These are phyloP conservation scores for Tolypocladium album DNA, from an alignment of 2,329 filamentous ascomycete genomes.

Conservation along the genomic window DNA sequence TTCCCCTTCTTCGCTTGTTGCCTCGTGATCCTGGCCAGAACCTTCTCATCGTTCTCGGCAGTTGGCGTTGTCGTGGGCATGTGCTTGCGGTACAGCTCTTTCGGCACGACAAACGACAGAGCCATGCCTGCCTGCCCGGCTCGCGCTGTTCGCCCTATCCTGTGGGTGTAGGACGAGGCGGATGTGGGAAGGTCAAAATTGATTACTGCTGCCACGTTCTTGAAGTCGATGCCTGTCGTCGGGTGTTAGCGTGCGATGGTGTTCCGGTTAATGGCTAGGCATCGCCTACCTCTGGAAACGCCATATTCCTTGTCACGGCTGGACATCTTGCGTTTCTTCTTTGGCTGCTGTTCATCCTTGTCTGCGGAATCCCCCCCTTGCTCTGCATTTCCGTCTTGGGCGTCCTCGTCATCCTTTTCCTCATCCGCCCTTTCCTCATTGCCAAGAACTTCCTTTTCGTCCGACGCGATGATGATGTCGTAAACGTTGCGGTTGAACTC, in stretches of 20 bases:
- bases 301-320: conserved; percentile 80
- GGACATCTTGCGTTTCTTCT: conserved; percentile 32
- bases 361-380: conserved; percentile 13
- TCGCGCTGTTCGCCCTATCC: conserved; percentile 85
- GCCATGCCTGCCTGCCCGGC: conserved; percentile 90
- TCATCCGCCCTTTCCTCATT: conserved; percentile 38
- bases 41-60: conserved; percentile 73
- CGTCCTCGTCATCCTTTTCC: conserved; percentile 30
- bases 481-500: conserved; percentile 97
- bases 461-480: conserved; percentile 94
- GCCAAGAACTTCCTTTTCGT: conserved; percentile 78
- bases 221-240: conserved; percentile 66
- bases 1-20: conserved; percentile 70
- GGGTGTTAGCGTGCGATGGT: neutral
- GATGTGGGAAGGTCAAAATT: conserved; percentile 92
- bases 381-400: conserved; percentile 25
- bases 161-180: conserved; percentile 90
- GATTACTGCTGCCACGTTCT: conserved; percentile 86
- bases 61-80: conserved; percentile 70
- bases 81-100: conserved; percentile 76
- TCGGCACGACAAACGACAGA: conserved; percentile 85
- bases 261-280: neutral
- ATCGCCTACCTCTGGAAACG: conserved; percentile 63
- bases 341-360: conserved; percentile 12
- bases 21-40: conserved; percentile 68